These are phyloP conservation scores for Melampsora americana DNA, from an alignment of 1,284 basidiomycete genomes.

Conservation along the genomic window DNA sequence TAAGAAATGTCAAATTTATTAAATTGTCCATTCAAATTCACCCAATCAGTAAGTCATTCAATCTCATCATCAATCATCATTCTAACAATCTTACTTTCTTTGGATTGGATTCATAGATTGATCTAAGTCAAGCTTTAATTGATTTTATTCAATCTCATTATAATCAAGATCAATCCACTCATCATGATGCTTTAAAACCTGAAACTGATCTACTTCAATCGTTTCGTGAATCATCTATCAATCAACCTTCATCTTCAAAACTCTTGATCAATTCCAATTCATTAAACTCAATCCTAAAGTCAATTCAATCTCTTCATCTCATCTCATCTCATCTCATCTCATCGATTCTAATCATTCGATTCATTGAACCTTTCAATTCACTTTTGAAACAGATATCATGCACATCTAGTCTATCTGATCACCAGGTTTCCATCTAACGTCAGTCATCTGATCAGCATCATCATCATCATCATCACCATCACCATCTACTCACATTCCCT, in stretches of 20 bases:
- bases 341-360: not conserved
- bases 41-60: not conserved
- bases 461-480: not conserved
- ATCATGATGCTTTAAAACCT: conserved; percentile 26
- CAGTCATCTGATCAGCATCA: conserved; percentile 49
- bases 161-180: conserved; percentile 21
- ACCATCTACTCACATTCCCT: not conserved
- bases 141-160: conserved; percentile 25
- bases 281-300: too few species aligned
- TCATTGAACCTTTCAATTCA: too few species aligned
- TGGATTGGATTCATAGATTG: not conserved
- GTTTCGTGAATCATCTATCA: conserved; percentile 8
- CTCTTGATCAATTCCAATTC: not conserved
- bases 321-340: too few species aligned
- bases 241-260: conserved; percentile 12
- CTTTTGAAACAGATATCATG: conserved; percentile 88
- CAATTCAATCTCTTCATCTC: too few species aligned
- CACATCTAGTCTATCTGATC: conserved; percentile 75
- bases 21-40: conserved; percentile 27
- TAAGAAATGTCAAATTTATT: conserved; percentile 17
- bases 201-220: conserved; percentile 17
- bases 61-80: too few species aligned
- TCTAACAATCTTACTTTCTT: conserved; percentile 1
- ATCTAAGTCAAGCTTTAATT: conserved; percentile 14
- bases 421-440: conserved; percentile 70